A percentile compares a stretch with the other conserved stretches of the same genome.
phyloP scores from a whole-genome alignment of 805 yeast species.

The Metschnikowia lachancei region DNA sequence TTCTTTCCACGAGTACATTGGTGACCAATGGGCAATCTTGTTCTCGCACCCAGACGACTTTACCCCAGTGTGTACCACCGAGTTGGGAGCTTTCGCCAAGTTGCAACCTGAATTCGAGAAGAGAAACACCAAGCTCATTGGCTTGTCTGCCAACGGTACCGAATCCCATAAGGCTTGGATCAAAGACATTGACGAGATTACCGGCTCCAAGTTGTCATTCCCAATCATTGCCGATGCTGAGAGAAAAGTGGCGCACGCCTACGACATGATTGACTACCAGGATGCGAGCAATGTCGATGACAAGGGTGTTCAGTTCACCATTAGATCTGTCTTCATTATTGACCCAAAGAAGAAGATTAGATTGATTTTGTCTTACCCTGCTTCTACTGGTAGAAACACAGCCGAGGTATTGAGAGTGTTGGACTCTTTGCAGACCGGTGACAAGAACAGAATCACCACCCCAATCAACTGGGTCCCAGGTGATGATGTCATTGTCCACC shows the following conservation, averaged over 20 bases:
- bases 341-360: slow-evolving; percentile 90
- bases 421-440: slow-evolving; percentile 84
- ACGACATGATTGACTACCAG: slow-evolving; percentile 86
- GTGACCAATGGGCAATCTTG: slow-evolving; percentile 81
- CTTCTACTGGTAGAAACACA: slow-evolving; percentile 92
- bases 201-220: slow-evolving; percentile 74
- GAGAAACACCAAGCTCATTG: slow-evolving; percentile 85
- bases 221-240: slow-evolving; percentile 89
- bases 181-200: slow-evolving; percentile 84
- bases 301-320: slow-evolving; percentile 74
- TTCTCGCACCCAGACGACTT: slow-evolving; percentile 96
- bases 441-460: slow-evolving; percentile 78
- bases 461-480: slow-evolving; percentile 92
- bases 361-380: slow-evolving; percentile 84
- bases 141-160: slow-evolving; percentile 81
- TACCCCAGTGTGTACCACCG: slow-evolving; percentile 96
- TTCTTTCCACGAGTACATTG: slow-evolving; percentile 83
- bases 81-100: slow-evolving; percentile 88
- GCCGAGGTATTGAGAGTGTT: slow-evolving; percentile 87
- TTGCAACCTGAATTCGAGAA: slow-evolving; percentile 84
- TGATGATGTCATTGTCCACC: slow-evolving; percentile 90
- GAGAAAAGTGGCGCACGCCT: slow-evolving; percentile 78
- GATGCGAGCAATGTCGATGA: slow-evolving; percentile 70
- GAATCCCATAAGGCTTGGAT: slow-evolving; percentile 83
- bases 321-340: slow-evolving; percentile 88